These are phyloP conservation scores for Nadsonia starkeyi-henricii DNA, from an alignment of 1,139 yeast species.

Conservation along the genomic window DNA sequence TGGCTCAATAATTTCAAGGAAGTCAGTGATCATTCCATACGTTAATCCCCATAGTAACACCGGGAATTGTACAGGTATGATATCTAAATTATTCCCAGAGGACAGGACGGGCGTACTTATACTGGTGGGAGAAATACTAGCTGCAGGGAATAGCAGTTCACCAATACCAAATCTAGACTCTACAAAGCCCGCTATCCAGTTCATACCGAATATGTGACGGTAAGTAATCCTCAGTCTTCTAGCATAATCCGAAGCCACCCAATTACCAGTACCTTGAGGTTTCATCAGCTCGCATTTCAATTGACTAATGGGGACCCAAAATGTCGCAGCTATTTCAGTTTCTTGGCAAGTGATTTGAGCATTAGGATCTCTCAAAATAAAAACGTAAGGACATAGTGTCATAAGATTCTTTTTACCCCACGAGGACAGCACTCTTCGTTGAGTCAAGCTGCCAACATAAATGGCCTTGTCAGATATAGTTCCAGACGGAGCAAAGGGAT, in stretches of 20 bases:
- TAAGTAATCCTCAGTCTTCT: slow-evolving; percentile 12
- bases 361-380: slow-evolving; percentile 15
- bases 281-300: slow-evolving; percentile 14
- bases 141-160: slow-evolving; percentile 21
- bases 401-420: slow-evolving; percentile 24
- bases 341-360: slow-evolving; percentile 18
- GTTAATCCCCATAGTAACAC: slow-evolving; percentile 28
- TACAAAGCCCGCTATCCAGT: neutral
- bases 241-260: slow-evolving; percentile 9
- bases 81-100: slow-evolving; percentile 2
- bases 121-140: slow-evolving; percentile 16
- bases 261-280: slow-evolving; percentile 17
- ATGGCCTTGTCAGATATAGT: slow-evolving; percentile 10
- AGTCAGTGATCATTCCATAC: slow-evolving; percentile 21
- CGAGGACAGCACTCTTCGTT: slow-evolving; percentile 22
- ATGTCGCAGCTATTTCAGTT: slow-evolving; percentile 26
- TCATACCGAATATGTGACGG: slow-evolving; percentile 8
- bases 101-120: slow-evolving; percentile 2
- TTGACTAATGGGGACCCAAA: slow-evolving; percentile 24
- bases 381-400: slow-evolving; percentile 26
- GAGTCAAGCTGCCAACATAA: slow-evolving; percentile 24
- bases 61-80: slow-evolving; percentile 11
- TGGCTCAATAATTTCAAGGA: slow-evolving; percentile 19
- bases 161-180: slow-evolving; percentile 16
- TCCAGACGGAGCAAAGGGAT: neutral